A percentile compares a stretch with the other conserved stretches of the same genome.
phyloP scores from a whole-genome alignment of 192 early-diverging fungal species.

The Dissophora globulifera region DNA sequence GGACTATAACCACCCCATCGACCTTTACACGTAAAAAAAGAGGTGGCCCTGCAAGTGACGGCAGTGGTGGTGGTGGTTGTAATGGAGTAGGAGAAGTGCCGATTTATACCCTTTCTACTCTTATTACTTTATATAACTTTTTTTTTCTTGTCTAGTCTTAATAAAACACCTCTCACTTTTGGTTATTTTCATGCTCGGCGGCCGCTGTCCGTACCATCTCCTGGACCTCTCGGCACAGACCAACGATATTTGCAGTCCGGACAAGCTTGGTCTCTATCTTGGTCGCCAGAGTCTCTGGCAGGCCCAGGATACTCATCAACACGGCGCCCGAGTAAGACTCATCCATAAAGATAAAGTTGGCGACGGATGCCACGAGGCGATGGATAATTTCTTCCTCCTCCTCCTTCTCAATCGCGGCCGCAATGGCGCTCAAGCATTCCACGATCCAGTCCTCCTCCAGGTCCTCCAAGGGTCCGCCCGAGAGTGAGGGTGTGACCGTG shows the following conservation, averaged over 20 bases:
- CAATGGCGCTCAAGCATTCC: slow-evolving; percentile 74
- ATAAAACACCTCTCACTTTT: neutral
- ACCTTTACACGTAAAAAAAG: slow-evolving; percentile 46
- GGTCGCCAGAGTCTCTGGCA: slow-evolving; percentile 18
- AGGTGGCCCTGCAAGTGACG: too few relatives aligned
- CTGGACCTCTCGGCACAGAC: slow-evolving; percentile 38
- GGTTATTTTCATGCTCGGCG: slow-evolving; percentile 11
- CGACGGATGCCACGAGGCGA: slow-evolving; percentile 37
- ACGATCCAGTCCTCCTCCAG: slow-evolving; percentile 76
- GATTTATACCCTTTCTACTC: neutral
- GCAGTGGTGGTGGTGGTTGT: too few relatives aligned
- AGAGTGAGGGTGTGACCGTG: slow-evolving; percentile 38
- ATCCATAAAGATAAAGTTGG: slow-evolving; percentile 46
- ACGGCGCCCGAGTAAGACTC: slow-evolving; percentile 26
- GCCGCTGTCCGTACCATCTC: slow-evolving; percentile 46
- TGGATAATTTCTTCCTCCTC: slow-evolving; percentile 65
- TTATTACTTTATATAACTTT: neutral
- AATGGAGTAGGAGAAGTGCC: too few relatives aligned
- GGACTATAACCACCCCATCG: slow-evolving; percentile 52
- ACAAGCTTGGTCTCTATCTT: slow-evolving; percentile 25
- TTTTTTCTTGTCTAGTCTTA: neutral
- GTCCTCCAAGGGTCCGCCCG: slow-evolving; percentile 30
- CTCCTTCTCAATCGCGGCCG: slow-evolving; percentile 68
- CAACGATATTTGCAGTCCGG: slow-evolving; percentile 20
- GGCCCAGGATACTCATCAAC: slow-evolving; percentile 34